Evolutionary conservation across 2,329 filamentous ascomycete genomes (phyloP).

Genomic region (Fusarium papillatum): DNA sequence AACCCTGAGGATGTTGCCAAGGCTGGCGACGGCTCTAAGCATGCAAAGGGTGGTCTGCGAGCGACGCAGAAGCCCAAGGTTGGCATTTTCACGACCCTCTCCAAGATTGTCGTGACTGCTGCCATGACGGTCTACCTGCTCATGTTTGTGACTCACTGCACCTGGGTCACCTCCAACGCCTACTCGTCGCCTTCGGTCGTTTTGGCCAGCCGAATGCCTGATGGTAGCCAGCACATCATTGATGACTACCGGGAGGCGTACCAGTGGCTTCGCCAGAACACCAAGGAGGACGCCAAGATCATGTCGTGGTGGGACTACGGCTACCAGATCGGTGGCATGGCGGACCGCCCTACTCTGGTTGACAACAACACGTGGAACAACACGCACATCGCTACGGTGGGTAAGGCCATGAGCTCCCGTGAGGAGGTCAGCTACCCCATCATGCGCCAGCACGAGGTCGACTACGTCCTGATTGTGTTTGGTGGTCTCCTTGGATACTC

Average conservation of each 20-base stretch:
- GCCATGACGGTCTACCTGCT: constrained; percentile 85
- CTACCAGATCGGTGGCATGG: constrained; percentile 99
- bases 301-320: constrained; percentile 99
- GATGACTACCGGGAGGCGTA: constrained; percentile 99
- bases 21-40: constrained; percentile 68
- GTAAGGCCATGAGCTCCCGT: constrained; percentile 97
- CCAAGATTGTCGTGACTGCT: constrained; percentile 83
- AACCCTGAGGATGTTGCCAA: constrained; percentile 59
- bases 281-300: constrained; percentile 93
- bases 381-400: constrained; percentile 98
- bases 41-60: constrained; percentile 69
- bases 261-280: constrained; percentile 99
- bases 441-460: constrained; percentile 97
- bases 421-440: constrained; percentile 99
- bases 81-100: constrained; percentile 85
- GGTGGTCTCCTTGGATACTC: constrained; percentile 97
- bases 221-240: constrained; percentile 98
- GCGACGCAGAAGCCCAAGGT: constrained; percentile 80
- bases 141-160: constrained; percentile 97
- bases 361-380: constrained; percentile 99
- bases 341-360: constrained; percentile 94
- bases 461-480: constrained; percentile 98
- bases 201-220: constrained; percentile 89
- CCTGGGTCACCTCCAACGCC: constrained; percentile 99
- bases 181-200: constrained; percentile 99